Evolutionary conservation across 2,329 filamentous ascomycete genomes (phyloP).

Genomic region (Plectosphaerella cucumerina): DNA sequence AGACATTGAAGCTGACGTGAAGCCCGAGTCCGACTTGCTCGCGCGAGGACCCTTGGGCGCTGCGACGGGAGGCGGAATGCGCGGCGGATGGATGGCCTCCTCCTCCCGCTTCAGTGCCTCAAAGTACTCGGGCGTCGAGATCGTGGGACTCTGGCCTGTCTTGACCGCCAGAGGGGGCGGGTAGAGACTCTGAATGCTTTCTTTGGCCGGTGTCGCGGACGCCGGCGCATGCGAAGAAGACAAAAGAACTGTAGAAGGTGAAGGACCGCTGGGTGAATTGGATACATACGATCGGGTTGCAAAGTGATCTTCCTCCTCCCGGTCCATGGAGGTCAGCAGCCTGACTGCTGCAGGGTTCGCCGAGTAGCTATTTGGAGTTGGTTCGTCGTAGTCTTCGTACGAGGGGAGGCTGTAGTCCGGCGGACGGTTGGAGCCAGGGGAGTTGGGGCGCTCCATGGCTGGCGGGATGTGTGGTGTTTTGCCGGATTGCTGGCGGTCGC

Average conservation of each 20-base stretch:
- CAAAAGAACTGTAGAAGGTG: conserved; percentile 8
- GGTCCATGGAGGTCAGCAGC: conserved; percentile 55
- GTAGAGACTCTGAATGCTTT: neutral
- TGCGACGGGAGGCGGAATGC: conserved; percentile 2
- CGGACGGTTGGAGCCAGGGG: conserved; percentile 38
- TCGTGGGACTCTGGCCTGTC: conserved; percentile 15
- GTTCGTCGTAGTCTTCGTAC: conserved; percentile 51
- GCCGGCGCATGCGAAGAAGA: conserved; percentile 7
- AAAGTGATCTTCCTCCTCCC: conserved; percentile 37
- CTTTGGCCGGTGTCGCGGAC: neutral
- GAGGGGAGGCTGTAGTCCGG: conserved; percentile 54
- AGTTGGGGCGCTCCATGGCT: conserved; percentile 46
- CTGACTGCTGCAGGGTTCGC: conserved; percentile 50
- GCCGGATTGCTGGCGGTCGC: neutral
- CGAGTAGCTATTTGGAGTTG: conserved; percentile 36
- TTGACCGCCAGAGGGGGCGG: conserved; percentile 15
- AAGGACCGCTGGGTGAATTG: neutral
- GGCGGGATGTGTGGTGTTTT: conserved; percentile 4
- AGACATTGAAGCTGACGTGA: neutral
- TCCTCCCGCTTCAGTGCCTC: conserved; percentile 32
- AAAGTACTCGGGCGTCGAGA: conserved; percentile 30
- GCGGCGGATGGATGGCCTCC: conserved; percentile 16
- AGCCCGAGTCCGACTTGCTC: neutral
- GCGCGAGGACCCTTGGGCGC: conserved; percentile 1
- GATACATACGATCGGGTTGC: conserved; percentile 53